Percentiles rank a stretch among this genome's conserved stretches.
Evolutionary conservation across 306 rosid genomes (phyloP).

Genomic region (Spatholobus suberectus): DNA sequence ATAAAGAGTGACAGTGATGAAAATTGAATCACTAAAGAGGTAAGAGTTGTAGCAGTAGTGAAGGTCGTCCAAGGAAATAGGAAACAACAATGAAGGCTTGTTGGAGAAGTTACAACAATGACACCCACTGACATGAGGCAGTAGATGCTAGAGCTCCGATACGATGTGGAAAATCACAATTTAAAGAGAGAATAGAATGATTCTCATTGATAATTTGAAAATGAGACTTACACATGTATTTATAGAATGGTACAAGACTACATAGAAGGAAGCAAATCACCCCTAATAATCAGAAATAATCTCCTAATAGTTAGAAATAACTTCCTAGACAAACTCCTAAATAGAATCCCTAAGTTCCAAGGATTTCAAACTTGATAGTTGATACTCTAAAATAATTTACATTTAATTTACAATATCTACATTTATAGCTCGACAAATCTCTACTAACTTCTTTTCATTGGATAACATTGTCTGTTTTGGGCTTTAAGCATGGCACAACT

Average conservation of each 20-base stretch:
- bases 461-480: conserved; percentile 46
- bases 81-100: background rate
- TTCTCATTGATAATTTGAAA: background rate
- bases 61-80: background rate
- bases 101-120: background rate
- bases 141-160: background rate
- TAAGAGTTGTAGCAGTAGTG: background rate
- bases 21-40: background rate
- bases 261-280: background rate
- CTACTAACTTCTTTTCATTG: conserved; percentile 23
- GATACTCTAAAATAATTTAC: background rate
- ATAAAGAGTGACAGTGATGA: background rate
- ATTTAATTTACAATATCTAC: background rate
- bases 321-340: background rate
- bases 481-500: conserved; percentile 25
- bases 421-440: background rate
- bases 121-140: background rate
- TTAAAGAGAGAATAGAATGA: background rate
- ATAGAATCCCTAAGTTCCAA: background rate
- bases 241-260: background rate
- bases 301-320: background rate
- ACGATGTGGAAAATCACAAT: background rate
- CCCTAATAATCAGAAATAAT: too few species aligned
- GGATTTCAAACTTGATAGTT: background rate
- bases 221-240: background rate